phyloP scores from a whole-genome alignment of 225 moss, liverwort and hornwort genomes.

The Neckera pumila region DNA sequence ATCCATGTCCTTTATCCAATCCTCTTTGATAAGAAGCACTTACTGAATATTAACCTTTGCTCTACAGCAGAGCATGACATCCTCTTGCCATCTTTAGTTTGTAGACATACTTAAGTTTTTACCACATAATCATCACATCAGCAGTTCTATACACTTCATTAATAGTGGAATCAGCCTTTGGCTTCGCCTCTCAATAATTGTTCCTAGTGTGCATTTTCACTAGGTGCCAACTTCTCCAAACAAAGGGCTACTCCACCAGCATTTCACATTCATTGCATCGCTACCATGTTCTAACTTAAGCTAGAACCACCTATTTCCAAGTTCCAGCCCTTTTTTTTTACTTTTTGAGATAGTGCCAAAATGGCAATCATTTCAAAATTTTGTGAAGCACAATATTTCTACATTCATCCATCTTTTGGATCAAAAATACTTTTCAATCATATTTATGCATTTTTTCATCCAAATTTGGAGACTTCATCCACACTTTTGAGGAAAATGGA shows the following conservation, averaged over 20 bases:
- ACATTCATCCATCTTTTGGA: too few species aligned
- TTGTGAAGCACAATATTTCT: too few species aligned
- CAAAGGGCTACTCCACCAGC: background rate
- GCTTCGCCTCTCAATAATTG: background rate
- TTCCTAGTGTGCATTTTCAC: background rate
- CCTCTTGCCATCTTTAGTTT: background rate
- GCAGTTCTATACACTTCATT: background rate
- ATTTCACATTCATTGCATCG: background rate
- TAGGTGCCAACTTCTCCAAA: too few species aligned
- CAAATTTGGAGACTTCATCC: too few species aligned
- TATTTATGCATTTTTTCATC: too few species aligned
- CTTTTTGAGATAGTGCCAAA: too few species aligned
- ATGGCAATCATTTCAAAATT: too few species aligned
- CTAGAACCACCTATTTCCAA: too few species aligned
- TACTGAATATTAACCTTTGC: background rate
- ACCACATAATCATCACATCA: background rate
- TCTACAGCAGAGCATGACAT: background rate
- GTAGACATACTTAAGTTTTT: background rate
- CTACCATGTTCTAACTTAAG: background rate
- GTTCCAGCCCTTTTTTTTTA: too few species aligned
- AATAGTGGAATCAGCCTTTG: background rate
- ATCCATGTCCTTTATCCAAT: background rate
- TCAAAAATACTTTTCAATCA: too few species aligned
- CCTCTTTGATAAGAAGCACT: background rate
- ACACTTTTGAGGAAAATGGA: too few species aligned